These are phyloP conservation scores for Eucalyptus globulus DNA, from an alignment of 345 rosid genomes.

Conservation along the genomic window DNA sequence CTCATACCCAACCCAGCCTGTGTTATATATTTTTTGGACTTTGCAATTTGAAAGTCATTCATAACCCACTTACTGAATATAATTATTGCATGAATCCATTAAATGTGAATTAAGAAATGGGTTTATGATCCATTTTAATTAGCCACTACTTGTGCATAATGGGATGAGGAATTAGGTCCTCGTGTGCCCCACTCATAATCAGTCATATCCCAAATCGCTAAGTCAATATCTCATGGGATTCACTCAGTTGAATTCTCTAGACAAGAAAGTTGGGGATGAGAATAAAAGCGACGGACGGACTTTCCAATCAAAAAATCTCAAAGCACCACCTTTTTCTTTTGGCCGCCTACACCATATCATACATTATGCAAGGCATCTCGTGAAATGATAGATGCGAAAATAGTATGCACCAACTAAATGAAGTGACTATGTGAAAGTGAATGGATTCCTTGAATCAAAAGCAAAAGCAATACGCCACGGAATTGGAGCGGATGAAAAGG, in stretches of 20 bases:
- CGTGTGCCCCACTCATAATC: not conserved
- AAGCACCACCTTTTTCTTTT: not conserved
- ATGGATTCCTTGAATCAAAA: not conserved
- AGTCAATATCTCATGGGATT: not conserved
- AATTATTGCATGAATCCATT: too few species aligned
- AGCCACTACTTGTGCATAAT: rapidly evolving
- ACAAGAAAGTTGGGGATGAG: rapidly evolving
- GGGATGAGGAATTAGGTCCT: not conserved
- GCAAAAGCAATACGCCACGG: not conserved
- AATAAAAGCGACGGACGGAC: not conserved
- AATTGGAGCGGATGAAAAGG: not conserved
- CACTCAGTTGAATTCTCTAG: rapidly evolving
- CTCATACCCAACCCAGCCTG: rapidly evolving
- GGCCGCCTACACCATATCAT: not conserved
- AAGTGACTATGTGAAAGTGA: not conserved
- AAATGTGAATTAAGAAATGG: too few species aligned
- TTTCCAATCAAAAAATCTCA: not conserved
- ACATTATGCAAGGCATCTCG: not conserved
- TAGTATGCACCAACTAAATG: not conserved
- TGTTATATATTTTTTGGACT: not conserved
- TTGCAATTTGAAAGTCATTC: too few species aligned
- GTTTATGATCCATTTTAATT: too few species aligned
- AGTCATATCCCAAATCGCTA: not conserved
- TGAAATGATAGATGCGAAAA: not conserved
- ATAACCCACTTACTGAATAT: too few species aligned